Percentiles rank a stretch among this genome's conserved stretches.
These are phyloP conservation scores for Dovyalis caffra DNA, from an alignment of 345 rosid genomes.

Conservation along the genomic window DNA sequence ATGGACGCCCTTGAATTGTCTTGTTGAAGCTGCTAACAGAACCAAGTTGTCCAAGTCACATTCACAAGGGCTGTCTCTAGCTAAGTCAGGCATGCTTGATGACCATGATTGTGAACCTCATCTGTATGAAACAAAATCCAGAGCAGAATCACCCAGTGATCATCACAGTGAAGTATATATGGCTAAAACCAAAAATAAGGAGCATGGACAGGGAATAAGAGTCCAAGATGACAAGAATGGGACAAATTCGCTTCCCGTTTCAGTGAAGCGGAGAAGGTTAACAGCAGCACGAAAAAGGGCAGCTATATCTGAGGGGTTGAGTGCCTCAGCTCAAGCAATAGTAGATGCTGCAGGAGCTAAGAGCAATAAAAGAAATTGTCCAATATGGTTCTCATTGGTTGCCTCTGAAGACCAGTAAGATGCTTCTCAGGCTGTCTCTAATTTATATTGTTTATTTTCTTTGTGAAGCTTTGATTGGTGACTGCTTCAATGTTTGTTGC, in stretches of 20 bases:
- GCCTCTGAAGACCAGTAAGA: slow-evolving; percentile 89
- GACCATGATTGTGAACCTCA: slow-evolving; percentile 37
- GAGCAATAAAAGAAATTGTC: slow-evolving; percentile 57
- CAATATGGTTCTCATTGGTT: slow-evolving; percentile 93
- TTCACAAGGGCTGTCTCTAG: slow-evolving; percentile 45
- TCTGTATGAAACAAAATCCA: slow-evolving; percentile 35
- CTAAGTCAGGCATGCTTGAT: slow-evolving; percentile 37
- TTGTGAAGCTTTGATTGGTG: background rate
- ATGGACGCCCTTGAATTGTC: slow-evolving; percentile 90
- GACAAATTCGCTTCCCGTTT: slow-evolving; percentile 50
- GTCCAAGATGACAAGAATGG: slow-evolving; percentile 46
- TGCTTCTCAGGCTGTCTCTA: slow-evolving; percentile 7
- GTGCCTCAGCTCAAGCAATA: slow-evolving; percentile 51
- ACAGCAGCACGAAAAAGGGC: slow-evolving; percentile 59
- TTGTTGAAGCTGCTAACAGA: slow-evolving; percentile 93
- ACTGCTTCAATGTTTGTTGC: slow-evolving; percentile 7
- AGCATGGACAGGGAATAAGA: slow-evolving; percentile 45
- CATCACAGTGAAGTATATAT: slow-evolving; percentile 31
- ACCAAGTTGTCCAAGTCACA: slow-evolving; percentile 65
- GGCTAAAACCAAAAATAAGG: slow-evolving; percentile 51
- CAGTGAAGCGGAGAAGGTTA: slow-evolving; percentile 56
- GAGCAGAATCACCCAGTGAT: slow-evolving; percentile 29
- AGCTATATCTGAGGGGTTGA: slow-evolving; percentile 45
- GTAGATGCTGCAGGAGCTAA: slow-evolving; percentile 47
- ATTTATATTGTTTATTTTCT: background rate